These are phyloP conservation scores for Rheum nobile DNA, from an alignment of 148 eudicot genomes.

Conservation along the genomic window DNA sequence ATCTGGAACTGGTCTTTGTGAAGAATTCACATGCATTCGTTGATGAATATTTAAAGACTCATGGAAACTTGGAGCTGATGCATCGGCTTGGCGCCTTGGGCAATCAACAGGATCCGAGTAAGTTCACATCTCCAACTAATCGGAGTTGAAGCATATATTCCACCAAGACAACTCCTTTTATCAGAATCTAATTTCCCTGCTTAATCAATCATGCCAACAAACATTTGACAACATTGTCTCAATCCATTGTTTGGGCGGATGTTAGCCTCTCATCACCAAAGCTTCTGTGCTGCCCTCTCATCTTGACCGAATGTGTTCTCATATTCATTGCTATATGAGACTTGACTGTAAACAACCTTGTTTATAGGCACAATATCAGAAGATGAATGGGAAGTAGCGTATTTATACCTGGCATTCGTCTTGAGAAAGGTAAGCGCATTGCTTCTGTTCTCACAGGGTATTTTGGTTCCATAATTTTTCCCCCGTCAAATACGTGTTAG, in stretches of 20 bases:
- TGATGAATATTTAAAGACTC: slow-evolving; percentile 79
- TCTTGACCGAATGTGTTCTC: too few species aligned
- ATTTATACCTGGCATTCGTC: slow-evolving; percentile 73
- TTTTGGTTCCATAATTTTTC: neutral
- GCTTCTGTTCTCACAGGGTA: neutral
- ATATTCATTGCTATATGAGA: neutral
- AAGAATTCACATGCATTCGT: slow-evolving; percentile 82
- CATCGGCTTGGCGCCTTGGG: slow-evolving; percentile 93
- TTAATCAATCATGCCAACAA: neutral
- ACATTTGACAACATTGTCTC: neutral
- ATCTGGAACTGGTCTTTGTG: slow-evolving; percentile 78
- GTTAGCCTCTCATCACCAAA: too few species aligned
- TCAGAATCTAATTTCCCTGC: neutral
- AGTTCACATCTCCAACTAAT: slow-evolving; percentile 11
- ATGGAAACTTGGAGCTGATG: slow-evolving; percentile 82
- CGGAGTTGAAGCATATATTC: neutral
- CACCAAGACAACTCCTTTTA: neutral
- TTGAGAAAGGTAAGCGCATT: slow-evolving; percentile 61
- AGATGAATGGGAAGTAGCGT: slow-evolving; percentile 97
- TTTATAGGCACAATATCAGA: slow-evolving; percentile 72
- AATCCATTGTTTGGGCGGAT: too few species aligned
- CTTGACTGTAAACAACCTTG: neutral
- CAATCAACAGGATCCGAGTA: slow-evolving; percentile 81
- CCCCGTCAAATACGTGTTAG: neutral
- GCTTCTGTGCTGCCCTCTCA: too few species aligned